phyloP scores from a whole-genome alignment of 257 asterid species.

The Agastache rugosa region DNA sequence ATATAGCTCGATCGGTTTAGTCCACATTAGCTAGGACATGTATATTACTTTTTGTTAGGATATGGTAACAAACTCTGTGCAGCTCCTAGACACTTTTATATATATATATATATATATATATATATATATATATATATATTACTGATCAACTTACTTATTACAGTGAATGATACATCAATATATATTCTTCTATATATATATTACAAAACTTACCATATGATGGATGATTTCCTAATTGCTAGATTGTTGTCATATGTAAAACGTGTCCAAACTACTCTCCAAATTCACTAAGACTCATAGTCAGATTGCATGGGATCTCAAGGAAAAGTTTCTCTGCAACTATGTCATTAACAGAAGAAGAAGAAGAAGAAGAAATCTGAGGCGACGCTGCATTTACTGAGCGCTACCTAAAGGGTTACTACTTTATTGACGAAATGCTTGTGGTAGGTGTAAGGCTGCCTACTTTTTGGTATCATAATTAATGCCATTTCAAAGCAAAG shows the following conservation, averaged over 20 bases:
- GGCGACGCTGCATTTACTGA: slow-evolving; percentile 41
- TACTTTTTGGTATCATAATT: slow-evolving; percentile 44
- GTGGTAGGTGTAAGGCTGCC: slow-evolving; percentile 50
- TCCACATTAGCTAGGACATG: no score
- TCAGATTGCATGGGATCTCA: slow-evolving; percentile 13
- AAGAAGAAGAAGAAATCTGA: neutral
- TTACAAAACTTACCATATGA: neutral
- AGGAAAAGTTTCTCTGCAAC: slow-evolving; percentile 23
- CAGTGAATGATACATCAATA: neutral
- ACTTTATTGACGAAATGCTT: slow-evolving; percentile 47
- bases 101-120: no score
- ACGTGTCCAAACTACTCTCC: no score
- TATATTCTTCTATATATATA: no score
- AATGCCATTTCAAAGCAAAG: slow-evolving; percentile 43
- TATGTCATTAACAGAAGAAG: slow-evolving; percentile 29
- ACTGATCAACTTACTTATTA: no score
- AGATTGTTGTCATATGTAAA: no score
- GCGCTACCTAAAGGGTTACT: slow-evolving; percentile 45
- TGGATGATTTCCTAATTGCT: no score
- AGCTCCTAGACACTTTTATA: no score
- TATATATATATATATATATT: no score
- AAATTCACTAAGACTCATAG: neutral
- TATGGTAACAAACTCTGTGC: no score
- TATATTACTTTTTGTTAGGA: no score
- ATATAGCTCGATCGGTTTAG: no score